These are phyloP conservation scores for Ophiorrhiza pumila DNA, from an alignment of 257 asterid genomes.

Conservation along the genomic window DNA sequence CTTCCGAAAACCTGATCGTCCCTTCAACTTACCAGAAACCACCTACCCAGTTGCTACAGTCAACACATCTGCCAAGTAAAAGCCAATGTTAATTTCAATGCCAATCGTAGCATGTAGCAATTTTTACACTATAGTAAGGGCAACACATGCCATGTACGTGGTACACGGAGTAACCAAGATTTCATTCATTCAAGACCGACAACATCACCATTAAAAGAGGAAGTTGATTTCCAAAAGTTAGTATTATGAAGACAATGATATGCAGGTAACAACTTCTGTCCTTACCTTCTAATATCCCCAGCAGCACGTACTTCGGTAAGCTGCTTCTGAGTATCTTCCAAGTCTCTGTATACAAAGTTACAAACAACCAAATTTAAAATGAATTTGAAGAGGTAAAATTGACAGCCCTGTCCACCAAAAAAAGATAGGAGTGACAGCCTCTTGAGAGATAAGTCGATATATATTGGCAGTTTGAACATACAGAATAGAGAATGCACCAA, in stretches of 20 bases:
- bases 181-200: neutral
- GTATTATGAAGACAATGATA: neutral
- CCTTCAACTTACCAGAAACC: slow-evolving; percentile 22
- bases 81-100: neutral
- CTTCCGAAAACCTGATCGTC: neutral
- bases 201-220: neutral
- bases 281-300: slow-evolving; percentile 17
- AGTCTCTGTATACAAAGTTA: slow-evolving; percentile 8
- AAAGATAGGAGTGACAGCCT: neutral
- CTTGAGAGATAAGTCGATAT: neutral
- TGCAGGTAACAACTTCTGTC: neutral
- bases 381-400: neutral
- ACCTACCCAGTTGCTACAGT: slow-evolving; percentile 25
- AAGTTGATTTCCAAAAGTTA: neutral
- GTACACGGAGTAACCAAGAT: neutral
- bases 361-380: neutral
- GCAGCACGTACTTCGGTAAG: slow-evolving; percentile 22
- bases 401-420: neutral
- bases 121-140: neutral
- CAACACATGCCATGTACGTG: neutral
- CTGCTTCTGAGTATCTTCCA: slow-evolving; percentile 26
- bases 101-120: neutral
- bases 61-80: slow-evolving; percentile 17
- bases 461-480: neutral
- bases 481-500: neutral